Evolutionary conservation across 1,139 yeast species (phyloP).

Genomic region (Hyphopichia buzzinii): DNA sequence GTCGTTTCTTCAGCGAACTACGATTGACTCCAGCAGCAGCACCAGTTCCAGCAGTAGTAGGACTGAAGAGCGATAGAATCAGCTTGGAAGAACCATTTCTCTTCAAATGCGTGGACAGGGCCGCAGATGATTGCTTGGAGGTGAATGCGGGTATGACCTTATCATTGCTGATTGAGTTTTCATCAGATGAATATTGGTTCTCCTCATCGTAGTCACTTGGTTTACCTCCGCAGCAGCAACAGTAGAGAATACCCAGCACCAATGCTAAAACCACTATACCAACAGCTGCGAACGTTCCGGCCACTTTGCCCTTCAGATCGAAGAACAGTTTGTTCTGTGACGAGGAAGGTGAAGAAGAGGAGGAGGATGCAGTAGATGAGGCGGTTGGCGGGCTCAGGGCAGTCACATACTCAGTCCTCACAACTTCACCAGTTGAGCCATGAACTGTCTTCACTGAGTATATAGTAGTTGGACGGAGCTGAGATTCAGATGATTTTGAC

Average conservation of each 20-base stretch:
- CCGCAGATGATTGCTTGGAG: constrained; percentile 9
- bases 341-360: constrained; percentile 5
- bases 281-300: constrained; percentile 71
- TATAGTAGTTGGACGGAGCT: constrained; percentile 15
- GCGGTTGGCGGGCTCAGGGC: constrained; percentile 9
- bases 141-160: constrained; percentile 14
- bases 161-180: constrained; percentile 22
- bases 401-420: constrained; percentile 23
- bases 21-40: constrained; percentile 24
- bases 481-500: constrained; percentile 2
- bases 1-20: constrained; percentile 33
- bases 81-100: constrained; percentile 39
- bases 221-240: constrained; percentile 34
- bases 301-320: constrained; percentile 62
- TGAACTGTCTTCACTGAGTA: constrained; percentile 25
- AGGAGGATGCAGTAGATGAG: constrained; percentile 8
- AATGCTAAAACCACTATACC: constrained; percentile 52
- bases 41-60: constrained; percentile 15
- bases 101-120: constrained; percentile 18
- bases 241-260: constrained; percentile 30
- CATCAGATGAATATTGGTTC: constrained; percentile 34
- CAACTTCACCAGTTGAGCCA: constrained; percentile 19
- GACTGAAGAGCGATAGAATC: constrained; percentile 28
- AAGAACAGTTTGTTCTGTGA: constrained; percentile 37
- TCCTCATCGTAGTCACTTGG: constrained; percentile 40